Evolutionary conservation across 768 basidiomycete species (phyloP).

Genomic region (Rhodotorula babjevae): DNA sequence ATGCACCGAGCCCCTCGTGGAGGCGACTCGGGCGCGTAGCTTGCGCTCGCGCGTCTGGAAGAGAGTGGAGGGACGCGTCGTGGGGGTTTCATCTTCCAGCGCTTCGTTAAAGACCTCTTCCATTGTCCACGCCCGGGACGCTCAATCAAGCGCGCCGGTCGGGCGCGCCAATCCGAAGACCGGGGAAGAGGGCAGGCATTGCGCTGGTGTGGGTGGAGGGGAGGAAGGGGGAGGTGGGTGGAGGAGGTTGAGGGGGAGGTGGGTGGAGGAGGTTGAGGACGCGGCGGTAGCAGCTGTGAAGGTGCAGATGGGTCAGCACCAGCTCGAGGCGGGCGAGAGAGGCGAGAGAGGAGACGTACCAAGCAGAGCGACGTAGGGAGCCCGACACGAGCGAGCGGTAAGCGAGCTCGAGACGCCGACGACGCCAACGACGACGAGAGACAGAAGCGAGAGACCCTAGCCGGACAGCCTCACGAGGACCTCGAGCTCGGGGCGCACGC

Average conservation of each 20-base stretch:
- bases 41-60: constrained; percentile 1
- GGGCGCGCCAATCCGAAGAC: constrained; percentile 12
- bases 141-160: constrained; percentile 13
- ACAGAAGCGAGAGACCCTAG: not conserved
- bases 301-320: too few species aligned
- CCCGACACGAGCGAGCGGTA: not conserved
- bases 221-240: constrained; percentile 1
- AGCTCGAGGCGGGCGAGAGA: too few species aligned
- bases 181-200: constrained; percentile 34
- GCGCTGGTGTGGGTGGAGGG: constrained; percentile 13
- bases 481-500: not conserved
- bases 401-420: not conserved
- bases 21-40: not conserved
- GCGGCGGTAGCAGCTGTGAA: too few species aligned
- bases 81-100: constrained; percentile 9
- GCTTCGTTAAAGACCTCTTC: constrained; percentile 16
- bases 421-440: not conserved
- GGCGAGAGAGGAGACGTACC: too few species aligned
- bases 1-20: not conserved
- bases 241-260: too few species aligned
- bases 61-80: constrained; percentile 34
- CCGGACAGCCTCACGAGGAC: too few species aligned
- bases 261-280: too few species aligned
- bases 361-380: too few species aligned
- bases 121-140: not conserved